A percentile compares a stretch with the other conserved stretches of the same genome.
These are phyloP conservation scores for Elsinoe australis DNA, from an alignment of 2,329 filamentous ascomycete genomes.

Conservation along the genomic window DNA sequence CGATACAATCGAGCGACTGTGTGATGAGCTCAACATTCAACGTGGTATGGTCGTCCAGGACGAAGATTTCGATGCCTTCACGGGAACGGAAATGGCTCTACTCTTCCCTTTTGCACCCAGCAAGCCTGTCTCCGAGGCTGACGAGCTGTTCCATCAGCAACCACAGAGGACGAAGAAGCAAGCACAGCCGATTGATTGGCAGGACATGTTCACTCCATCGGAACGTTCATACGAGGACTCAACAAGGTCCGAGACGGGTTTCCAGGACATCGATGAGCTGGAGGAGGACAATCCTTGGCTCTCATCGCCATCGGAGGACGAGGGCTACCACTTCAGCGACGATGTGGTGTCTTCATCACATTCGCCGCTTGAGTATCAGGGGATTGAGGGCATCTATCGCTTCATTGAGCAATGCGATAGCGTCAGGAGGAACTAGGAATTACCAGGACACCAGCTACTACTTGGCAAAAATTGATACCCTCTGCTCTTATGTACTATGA, in stretches of 20 bases:
- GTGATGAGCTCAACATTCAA: conserved; percentile 76
- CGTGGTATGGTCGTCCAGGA: conserved; percentile 76
- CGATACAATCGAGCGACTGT: conserved; percentile 71
- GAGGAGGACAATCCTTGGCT: conserved; percentile 48
- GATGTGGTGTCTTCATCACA: conserved; percentile 27
- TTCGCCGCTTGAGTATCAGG: conserved; percentile 51
- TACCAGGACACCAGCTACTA: neutral
- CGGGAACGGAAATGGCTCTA: conserved; percentile 65
- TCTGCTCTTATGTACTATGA: conserved; percentile 13
- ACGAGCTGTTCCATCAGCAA: conserved; percentile 41
- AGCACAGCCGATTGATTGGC: conserved; percentile 46
- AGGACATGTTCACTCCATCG: conserved; percentile 48
- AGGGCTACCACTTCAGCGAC: conserved; percentile 48
- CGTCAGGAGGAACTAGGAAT: conserved; percentile 28
- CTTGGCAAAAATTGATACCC: conserved; percentile 18
- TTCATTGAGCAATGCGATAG: conserved; percentile 59
- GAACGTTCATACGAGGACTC: conserved; percentile 30
- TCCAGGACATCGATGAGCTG: conserved; percentile 29
- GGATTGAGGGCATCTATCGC: conserved; percentile 57
- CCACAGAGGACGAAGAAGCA: conserved; percentile 27
- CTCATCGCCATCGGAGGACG: conserved; percentile 48
- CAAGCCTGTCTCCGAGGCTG: conserved; percentile 34
- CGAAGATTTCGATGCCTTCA: conserved; percentile 59
- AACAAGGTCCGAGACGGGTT: conserved; percentile 27
- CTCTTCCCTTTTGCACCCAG: conserved; percentile 79